Evolutionary conservation across 805 yeast species (phyloP), one percentile per base, ranked within the genome.

Genomic region (Wickerhamia fluorescens): DNA sequence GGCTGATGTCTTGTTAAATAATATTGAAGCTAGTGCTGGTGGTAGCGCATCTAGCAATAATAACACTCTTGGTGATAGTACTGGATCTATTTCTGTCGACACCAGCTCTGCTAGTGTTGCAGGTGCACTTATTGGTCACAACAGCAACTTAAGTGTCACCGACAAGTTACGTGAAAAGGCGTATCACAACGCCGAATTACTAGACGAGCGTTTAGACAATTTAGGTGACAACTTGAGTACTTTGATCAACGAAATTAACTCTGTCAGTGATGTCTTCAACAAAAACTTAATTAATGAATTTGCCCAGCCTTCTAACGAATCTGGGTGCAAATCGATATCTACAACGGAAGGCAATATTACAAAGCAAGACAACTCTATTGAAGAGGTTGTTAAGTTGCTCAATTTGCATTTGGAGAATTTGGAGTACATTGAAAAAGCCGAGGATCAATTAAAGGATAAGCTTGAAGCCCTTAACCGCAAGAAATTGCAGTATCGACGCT

Each of bases 131-230:
- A n/a, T n/a, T n/a, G 46, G 66, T 2, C 42, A 45, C 19, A 12
- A 44, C 43, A 24, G 34, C 23, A 40, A 49, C 1, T 61, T 73
- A 12, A 56, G 69, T 38, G 69, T 75, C 7, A 75, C 83, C 29
- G 96, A 89, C 50, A 83, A 81, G 51, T 83, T 86, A 49, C 76
- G 98, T 50, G 89, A 81, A 49, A 81, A 81, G 41, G 94, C 95
- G 1, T 92, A 89, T 53, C 76, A 72, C 38, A 72, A 87, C 18
- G 96, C 97, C 0, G 94, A 87, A 48, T 64, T 75, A 23, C 62
- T 92, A 37, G 94, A 85, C 50, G 87, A 78, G 42, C 83, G 81
- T 47, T 60, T 92, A 37, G 94, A 81, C 41, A 60, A 71, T 8
- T 64, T 92, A 48, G 94, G 94, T 6, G 66, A 73, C 19, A 87